Percentiles rank a stretch among this genome's conserved stretches.
These are phyloP conservation scores for Carex pumila DNA, from an alignment of 176 grass and related monocot genomes.

Conservation along the genomic window DNA sequence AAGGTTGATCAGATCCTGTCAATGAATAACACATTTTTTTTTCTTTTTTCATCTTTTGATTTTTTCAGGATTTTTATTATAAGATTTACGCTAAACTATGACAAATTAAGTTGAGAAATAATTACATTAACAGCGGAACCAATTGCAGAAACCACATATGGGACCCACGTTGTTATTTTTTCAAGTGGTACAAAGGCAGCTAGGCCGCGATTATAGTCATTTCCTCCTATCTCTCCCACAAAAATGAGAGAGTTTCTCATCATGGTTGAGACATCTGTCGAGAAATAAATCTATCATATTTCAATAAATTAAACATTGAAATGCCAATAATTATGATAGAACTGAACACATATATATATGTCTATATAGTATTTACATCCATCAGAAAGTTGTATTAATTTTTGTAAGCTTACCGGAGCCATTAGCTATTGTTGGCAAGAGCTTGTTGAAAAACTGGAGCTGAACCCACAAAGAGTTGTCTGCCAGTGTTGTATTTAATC, in stretches of 20 bases:
- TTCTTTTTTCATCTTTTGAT: too few relatives aligned
- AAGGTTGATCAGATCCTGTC: constrained; percentile 47
- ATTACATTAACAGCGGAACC: constrained; percentile 22
- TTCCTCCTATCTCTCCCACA: constrained; percentile 54
- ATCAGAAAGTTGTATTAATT: background rate
- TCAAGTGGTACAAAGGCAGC: constrained; percentile 6
- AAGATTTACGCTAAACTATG: background rate
- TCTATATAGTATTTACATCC: background rate
- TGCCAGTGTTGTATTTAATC: background rate
- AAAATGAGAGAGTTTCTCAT: constrained; percentile 36
- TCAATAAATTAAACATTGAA: background rate
- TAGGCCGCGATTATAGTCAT: constrained; percentile 58
- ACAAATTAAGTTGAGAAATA: background rate
- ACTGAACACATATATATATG: background rate
- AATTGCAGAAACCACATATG: constrained; percentile 31
- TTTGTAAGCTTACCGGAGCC: constrained; percentile 9
- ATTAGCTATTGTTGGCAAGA: constrained; percentile 34
- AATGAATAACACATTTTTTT: background rate
- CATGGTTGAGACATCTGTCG: constrained; percentile 16
- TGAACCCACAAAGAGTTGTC: constrained; percentile 19
- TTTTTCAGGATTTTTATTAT: too few relatives aligned
- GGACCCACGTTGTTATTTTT: constrained; percentile 27
- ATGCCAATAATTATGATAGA: background rate
- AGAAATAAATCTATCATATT: background rate
- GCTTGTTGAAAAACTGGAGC: constrained; percentile 36